Evolutionary conservation across 371 early-diverging fungal genomes (phyloP), one percentile per base, ranked within the genome.

Genomic region (Lichtheimia ornata): DNA sequence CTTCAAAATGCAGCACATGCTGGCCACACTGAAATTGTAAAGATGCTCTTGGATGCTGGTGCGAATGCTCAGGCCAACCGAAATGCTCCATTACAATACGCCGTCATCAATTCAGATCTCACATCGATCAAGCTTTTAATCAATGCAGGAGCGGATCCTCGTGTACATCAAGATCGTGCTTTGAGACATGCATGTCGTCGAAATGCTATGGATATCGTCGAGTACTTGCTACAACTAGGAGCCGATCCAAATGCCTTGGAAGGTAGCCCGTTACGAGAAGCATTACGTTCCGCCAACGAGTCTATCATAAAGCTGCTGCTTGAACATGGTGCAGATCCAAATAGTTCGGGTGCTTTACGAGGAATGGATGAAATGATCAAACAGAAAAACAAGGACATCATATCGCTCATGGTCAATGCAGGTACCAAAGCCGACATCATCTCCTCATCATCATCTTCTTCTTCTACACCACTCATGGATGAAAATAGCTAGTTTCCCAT

Each of bases 1-100:
- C 55, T 79, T 14, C 74, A 70, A 20, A 76, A 70, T 58, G 77
- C 77, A 1, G 59, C 66, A 1, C 68, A 74, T 28, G 59, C 65
- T 27, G 65, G 71, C 0, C 68, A 72, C 27, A 12, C 49, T 4
- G 14, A 11, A 9, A 61, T 79, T 22, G 71, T 69, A 0, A 45
- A 59, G 15, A 17, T 49, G 11, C 42, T 79, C 11, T 59, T 79
- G 17, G 60, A 63, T 0, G 61, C 67, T 40, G 75, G 76, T 27
- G 79, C 79, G 0, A 27, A 71, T 64, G 53, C 71, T 18, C 54
- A 56, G 13, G 67, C 64, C 11, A 70, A 76, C 28, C 25, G 66
- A 14, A 70, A 71, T 42, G 64, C 57, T 0, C 65, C 71, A 14
- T 27, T 74, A 9, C 68, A 53, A 9, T 62, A 64, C 52, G 74